Base-by-base conservation (phyloP, 2,329 filamentous ascomycete species). In the Colletotrichum endophyticum region DNA sequence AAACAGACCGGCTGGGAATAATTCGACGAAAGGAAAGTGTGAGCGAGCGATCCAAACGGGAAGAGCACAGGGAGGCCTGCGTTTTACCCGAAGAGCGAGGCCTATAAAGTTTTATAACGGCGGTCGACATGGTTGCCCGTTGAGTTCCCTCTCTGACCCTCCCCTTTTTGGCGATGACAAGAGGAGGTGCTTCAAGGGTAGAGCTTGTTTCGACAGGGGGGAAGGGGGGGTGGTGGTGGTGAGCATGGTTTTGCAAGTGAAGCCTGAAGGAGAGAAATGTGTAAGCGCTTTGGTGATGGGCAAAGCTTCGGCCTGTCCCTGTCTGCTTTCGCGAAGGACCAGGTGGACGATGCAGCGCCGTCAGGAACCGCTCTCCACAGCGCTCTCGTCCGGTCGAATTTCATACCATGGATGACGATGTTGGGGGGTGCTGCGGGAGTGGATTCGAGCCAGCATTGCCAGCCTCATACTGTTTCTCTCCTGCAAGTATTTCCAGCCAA, bases 161-260 rank as follows among this genome's bases (percentile, higher is more conserved):
- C 16, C 70, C 30, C 64, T 22, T 64, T 57, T 57, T 56, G 64
- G 22, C 16, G 57, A 73, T 76, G 70, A 70, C 57, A 73, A 70
- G 56, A 66, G 34, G 59, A 69, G 32, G 28, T 28, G 11, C 28
- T 59, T 34, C 64, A n/a, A 68, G 70, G 70, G 57, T 53, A 73
- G 57, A 76, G 73, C 70, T 73, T 76, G 73, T 76, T 76, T 76
- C 57, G 39, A 61, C 59, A 68, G 36, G 70, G 73, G 64, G 73
- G n/a, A 53, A 34, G 15, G 36, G 32, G 34, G 36, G 39, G 39
- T 49, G 39, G 44, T 44, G 39, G 39, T 62, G 25, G 34, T 61
- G 36, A 63, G 68, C 36, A 63, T 63, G 68, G 68, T 49, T 44
- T 70, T n/a, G 44, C 44, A 27, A 56, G 68, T 44, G 25, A 28